Evolutionary conservation across 768 basidiomycete genomes (phyloP), one percentile per base, ranked within the genome.

Genomic region (Amyloporia xantha): DNA sequence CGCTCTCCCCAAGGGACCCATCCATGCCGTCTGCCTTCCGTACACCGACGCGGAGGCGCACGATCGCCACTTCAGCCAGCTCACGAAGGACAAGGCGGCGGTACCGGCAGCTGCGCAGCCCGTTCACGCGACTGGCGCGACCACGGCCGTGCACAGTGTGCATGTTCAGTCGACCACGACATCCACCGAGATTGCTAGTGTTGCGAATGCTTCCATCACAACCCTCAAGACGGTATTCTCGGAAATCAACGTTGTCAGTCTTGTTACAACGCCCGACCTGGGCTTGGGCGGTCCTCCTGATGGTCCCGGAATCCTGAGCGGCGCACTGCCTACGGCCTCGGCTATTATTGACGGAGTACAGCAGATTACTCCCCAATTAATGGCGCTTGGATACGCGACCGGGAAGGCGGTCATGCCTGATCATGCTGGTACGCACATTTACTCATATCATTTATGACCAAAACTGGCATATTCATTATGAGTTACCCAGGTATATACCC

Each of bases 301-400:
- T 54, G 80, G 76, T 1, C 61, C 71, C 7, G 88, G 88, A 2
- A 60, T 89, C 13, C 69, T 91, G 24, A 78, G 84, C 12, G 89
- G 89, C 4, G 78, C 87, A 2, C 64, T 91, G 11, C 90, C 89
- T 4, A 88, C 83, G 2, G 76, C 88, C 4, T 79, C 79, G 65
- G 80, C 86, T 0, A 75, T 91, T 24, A 64, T 86, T 17, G 71
- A 78, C 4, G 90, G 89, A 5, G 67, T 88, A 5, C 70, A 77
- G 52, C 73, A 82, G 60, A 75, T 91, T 38, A 89, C 87, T 0
- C 86, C 87, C 0, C 77, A 88, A 57, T 71, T 91, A 28, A 76
- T 91, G 79, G 79, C 83, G 0, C 63, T 91, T 21, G 86, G 88
- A 10, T 90, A 78, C 62, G 85, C 87, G 4, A 84, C 84, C 3